phyloP scores from a whole-genome alignment of 2,329 filamentous ascomycete species.

The Parascedosporium putredinis region DNA sequence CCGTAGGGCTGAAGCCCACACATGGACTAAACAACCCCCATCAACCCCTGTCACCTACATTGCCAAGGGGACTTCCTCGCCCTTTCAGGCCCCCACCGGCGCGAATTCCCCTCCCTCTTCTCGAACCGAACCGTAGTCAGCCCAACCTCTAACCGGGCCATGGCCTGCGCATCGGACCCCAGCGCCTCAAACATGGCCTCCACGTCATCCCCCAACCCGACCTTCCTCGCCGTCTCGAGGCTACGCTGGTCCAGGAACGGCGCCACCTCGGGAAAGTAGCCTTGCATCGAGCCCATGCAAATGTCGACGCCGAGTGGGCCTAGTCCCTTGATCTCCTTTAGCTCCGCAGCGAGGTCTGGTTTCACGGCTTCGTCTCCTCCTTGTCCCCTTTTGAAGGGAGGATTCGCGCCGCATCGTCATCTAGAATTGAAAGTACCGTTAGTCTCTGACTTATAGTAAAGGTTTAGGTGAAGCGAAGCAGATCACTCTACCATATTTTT shows the following conservation, averaged over 20 bases:
- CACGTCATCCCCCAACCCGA: conserved; percentile 5
- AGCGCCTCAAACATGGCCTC: neutral
- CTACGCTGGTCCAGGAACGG: conserved; percentile 3
- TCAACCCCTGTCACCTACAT: no score
- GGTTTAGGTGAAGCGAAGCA: neutral
- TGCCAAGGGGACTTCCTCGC: no score
- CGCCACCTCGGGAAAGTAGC: conserved; percentile 2
- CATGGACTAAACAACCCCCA: no score
- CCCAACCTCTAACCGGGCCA: conserved; percentile 4
- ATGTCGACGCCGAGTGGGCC: conserved; percentile 6
- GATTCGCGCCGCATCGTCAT: neutral
- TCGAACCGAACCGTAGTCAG: conserved; percentile 3
- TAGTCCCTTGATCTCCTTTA: conserved; percentile 5
- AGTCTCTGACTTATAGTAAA: neutral
- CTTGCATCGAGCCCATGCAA: neutral
- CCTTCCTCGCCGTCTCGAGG: neutral
- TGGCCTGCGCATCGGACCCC: neutral
- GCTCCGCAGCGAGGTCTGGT: neutral
- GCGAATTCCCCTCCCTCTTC: conserved; percentile 20
- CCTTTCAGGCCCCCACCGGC: neutral
- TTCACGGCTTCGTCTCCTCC: neutral
- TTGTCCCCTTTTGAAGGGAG: neutral
- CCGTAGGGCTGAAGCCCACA: no score
- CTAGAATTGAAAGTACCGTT: neutral
- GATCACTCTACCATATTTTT: conserved; percentile 1